Evolutionary conservation across 2,329 filamentous ascomycete species (phyloP).

Genomic region (Aspergillus ochraceus): DNA sequence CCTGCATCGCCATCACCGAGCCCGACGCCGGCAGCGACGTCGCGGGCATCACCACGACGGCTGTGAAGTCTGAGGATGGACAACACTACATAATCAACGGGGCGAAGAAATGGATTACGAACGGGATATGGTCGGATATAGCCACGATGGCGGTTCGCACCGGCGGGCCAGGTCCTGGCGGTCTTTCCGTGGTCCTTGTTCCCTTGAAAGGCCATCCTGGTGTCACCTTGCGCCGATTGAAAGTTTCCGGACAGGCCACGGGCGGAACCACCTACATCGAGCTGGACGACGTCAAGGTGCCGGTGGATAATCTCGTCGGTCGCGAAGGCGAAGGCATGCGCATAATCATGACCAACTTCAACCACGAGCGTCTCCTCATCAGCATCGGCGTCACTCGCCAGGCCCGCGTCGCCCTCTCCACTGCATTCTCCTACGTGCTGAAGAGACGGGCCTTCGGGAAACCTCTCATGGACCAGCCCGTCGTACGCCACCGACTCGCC

Average conservation of each 20-base stretch:
- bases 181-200: conserved; percentile 68
- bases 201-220: conserved; percentile 68
- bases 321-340: conserved; percentile 70
- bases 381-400: conserved; percentile 64
- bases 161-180: conserved; percentile 61
- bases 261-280: conserved; percentile 75
- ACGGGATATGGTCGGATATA: conserved; percentile 69
- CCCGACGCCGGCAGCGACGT: conserved; percentile 74
- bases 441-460: conserved; percentile 69
- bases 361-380: conserved; percentile 71
- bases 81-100: conserved; percentile 71
- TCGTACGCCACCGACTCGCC: conserved; percentile 71
- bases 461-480: conserved; percentile 70
- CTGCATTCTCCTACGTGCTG: conserved; percentile 63
- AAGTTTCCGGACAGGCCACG: conserved; percentile 64
- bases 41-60: conserved; percentile 69
- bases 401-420: conserved; percentile 59
- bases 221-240: conserved; percentile 67
- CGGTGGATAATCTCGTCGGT: conserved; percentile 68
- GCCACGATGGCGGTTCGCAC: conserved; percentile 72
- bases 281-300: conserved; percentile 72
- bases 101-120: conserved; percentile 78
- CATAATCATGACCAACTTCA: conserved; percentile 78
- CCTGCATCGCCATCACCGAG: conserved; percentile 78
- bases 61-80: conserved; percentile 61